Percentiles rank a stretch among this genome's conserved stretches.
phyloP scores from a whole-genome alignment of 306 rosid genomes.

The Rosa lucieae region DNA sequence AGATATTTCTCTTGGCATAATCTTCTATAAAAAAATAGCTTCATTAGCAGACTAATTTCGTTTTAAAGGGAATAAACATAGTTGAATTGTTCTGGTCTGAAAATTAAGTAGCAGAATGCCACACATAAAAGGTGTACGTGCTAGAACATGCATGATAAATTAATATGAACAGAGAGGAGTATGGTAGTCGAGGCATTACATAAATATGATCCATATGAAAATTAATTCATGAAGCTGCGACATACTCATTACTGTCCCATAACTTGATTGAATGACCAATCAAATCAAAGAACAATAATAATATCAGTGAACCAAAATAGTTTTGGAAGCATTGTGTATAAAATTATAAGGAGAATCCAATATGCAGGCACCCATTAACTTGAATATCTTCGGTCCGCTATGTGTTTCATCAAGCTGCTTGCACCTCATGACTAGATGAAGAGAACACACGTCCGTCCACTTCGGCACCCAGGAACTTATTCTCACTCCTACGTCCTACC shows the following conservation, averaged over 20 bases:
- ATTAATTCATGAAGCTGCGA: neutral
- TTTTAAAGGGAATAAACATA: neutral
- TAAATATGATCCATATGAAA: neutral
- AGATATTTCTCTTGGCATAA: neutral
- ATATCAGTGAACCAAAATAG: neutral
- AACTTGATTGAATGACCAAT: neutral
- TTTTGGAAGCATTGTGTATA: neutral
- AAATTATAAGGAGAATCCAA: conserved; percentile 20
- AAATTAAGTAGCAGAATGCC: neutral
- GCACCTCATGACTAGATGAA: conserved; percentile 36
- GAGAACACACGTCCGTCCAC: neutral
- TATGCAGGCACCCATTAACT: conserved; percentile 16
- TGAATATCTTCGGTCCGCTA: conserved; percentile 13
- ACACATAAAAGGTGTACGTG: neutral
- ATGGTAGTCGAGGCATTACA: neutral
- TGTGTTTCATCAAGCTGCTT: neutral
- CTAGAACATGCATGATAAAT: neutral
- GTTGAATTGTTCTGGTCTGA: neutral
- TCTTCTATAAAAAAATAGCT: neutral
- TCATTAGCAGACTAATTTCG: neutral
- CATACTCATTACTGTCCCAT: neutral
- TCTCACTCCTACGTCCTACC: neutral
- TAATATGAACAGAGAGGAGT: neutral
- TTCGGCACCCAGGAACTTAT: neutral
- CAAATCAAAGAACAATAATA: neutral